Conservation (phyloP, 2,329 filamentous ascomycete genomes). For the Arthrinium puccinioides region DNA sequence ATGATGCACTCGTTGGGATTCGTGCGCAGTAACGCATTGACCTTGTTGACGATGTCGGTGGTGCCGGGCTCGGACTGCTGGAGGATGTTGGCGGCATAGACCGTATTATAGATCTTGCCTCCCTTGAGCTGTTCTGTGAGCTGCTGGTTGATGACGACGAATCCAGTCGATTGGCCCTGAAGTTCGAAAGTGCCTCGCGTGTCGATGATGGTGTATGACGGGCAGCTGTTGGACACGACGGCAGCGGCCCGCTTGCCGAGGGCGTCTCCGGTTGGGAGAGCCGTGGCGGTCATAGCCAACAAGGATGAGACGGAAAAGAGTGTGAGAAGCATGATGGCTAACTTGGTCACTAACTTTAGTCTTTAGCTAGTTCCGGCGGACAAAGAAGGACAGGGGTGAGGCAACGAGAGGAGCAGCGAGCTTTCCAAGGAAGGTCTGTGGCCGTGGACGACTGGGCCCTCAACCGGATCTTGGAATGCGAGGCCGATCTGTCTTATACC, state of each 20-base stretch:
- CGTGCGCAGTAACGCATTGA: neutral
- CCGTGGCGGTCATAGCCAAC: neutral
- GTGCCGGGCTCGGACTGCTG: conserved; percentile 6
- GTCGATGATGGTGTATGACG: conserved; percentile 8
- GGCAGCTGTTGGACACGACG: no score
- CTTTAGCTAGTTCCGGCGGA: no score
- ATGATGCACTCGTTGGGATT: conserved; percentile 6
- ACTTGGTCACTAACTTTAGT: no score
- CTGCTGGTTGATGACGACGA: conserved; percentile 2
- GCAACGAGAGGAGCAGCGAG: no score
- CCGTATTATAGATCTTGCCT: conserved; percentile 7
- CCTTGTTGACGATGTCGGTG: conserved; percentile 6
- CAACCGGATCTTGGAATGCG: no score
- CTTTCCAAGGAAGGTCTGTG: no score
- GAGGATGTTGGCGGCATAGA: conserved; percentile 3
- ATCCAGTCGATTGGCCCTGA: conserved; percentile 4
- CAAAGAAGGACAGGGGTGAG: no score
- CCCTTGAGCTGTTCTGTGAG: conserved; percentile 1
- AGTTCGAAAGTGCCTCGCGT: conserved; percentile 5
- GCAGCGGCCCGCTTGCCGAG: neutral
- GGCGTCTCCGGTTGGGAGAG: neutral
- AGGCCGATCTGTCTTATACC: no score
- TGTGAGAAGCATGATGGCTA: neutral
- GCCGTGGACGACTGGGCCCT: no score
- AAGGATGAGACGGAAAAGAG: neutral